Evolutionary conservation across 768 basidiomycete species (phyloP).

Genomic region (Grammothele lineata): DNA sequence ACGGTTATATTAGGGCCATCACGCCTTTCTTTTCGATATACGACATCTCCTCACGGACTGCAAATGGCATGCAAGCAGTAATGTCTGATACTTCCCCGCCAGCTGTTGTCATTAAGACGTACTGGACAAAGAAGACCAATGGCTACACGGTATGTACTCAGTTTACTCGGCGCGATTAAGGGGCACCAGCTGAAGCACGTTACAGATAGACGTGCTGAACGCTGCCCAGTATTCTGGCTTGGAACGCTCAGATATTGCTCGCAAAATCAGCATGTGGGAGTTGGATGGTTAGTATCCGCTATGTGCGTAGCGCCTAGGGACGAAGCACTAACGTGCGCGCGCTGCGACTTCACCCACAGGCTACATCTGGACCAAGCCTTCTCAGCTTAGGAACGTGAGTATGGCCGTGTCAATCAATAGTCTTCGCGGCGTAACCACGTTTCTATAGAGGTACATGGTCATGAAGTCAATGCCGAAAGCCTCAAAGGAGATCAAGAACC

Average conservation of each 20-base stretch:
- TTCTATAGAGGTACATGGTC: constrained; percentile 33
- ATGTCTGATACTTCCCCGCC: constrained; percentile 27
- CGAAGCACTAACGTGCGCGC: no score
- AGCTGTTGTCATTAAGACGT: constrained; percentile 28
- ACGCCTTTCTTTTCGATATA: constrained; percentile 45
- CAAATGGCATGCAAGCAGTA: constrained; percentile 26
- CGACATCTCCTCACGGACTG: constrained; percentile 29
- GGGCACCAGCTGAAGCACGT: no score
- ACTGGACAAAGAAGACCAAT: constrained; percentile 26
- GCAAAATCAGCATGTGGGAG: constrained; percentile 37
- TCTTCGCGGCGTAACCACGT: neutral
- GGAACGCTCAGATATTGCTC: constrained; percentile 31
- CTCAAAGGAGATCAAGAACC: constrained; percentile 27
- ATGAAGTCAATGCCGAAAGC: constrained; percentile 32
- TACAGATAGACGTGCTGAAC: constrained; percentile 33
- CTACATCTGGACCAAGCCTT: constrained; percentile 29
- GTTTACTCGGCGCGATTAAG: no score
- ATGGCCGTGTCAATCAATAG: neutral
- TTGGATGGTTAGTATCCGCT: constrained; percentile 27
- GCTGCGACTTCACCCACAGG: no score
- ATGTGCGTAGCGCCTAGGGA: no score
- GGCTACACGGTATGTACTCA: constrained; percentile 19
- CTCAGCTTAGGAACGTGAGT: constrained; percentile 35
- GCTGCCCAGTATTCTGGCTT: constrained; percentile 25
- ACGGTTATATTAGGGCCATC: constrained; percentile 38